A percentile compares a stretch with the other conserved stretches of the same genome.
These are phyloP conservation scores for Solanum piurae DNA, from an alignment of 257 asterid genomes.

Conservation along the genomic window DNA sequence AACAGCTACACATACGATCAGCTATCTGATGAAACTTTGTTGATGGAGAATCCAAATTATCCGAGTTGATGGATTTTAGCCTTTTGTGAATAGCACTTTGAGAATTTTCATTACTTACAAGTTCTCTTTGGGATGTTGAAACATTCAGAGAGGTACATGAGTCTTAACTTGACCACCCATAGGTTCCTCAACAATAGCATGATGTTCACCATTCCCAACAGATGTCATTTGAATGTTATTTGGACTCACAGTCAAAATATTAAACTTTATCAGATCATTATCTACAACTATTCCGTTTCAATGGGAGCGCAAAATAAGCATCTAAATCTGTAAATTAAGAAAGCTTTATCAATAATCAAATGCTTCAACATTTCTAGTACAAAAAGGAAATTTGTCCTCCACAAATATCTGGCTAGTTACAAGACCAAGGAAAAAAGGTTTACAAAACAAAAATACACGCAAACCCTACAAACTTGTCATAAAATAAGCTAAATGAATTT, in stretches of 20 bases:
- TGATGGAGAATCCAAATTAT: conserved; percentile 51
- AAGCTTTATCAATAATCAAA: not conserved
- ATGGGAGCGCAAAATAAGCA: not conserved
- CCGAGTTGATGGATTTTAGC: conserved; percentile 37
- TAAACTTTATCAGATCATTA: no score
- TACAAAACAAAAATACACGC: not conserved
- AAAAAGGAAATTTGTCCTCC: not conserved
- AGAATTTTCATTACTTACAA: conserved; percentile 26
- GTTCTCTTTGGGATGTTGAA: conserved; percentile 55
- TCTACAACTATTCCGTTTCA: not conserved
- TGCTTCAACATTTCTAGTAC: not conserved
- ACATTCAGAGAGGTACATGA: conserved; percentile 16
- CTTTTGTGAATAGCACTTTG: conserved; percentile 29
- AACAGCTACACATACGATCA: conserved; percentile 42
- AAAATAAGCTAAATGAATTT: not conserved
- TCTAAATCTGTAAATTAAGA: not conserved
- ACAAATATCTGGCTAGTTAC: not conserved
- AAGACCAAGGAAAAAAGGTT: not conserved
- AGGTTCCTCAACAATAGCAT: conserved; percentile 30
- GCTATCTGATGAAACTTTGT: conserved; percentile 54
- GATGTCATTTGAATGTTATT: conserved; percentile 47
- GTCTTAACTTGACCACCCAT: not conserved
- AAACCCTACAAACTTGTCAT: not conserved
- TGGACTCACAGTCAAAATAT: not conserved
- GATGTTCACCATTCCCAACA: conserved; percentile 22